Evolutionary conservation across 441 rosid species (phyloP).

Genomic region (Euphorbia celastroides): DNA sequence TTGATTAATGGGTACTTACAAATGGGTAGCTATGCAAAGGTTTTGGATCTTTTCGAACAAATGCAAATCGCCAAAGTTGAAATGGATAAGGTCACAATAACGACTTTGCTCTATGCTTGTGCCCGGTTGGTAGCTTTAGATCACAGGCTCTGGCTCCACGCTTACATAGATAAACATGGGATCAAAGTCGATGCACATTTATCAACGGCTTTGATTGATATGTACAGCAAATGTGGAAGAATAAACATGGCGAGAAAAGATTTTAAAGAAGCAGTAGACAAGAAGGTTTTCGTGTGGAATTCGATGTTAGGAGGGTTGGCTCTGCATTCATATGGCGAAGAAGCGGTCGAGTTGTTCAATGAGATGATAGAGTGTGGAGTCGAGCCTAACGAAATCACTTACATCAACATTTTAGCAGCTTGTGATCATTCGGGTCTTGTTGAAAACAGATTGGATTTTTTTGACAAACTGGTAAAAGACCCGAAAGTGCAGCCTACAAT

Average conservation of each 20-base stretch:
- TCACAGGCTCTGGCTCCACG: slow-evolving; percentile 25
- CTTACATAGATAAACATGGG: slow-evolving; percentile 11
- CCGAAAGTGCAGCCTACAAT: slow-evolving; percentile 34
- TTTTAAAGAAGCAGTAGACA: slow-evolving; percentile 16
- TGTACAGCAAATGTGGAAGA: slow-evolving; percentile 26
- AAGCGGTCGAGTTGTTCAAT: slow-evolving; percentile 40
- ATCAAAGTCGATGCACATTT: slow-evolving; percentile 20
- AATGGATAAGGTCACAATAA: slow-evolving; percentile 18
- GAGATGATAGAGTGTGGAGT: slow-evolving; percentile 48
- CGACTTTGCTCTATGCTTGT: slow-evolving; percentile 25
- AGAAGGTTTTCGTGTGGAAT: slow-evolving; percentile 24
- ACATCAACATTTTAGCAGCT: slow-evolving; percentile 51
- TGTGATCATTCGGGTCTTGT: slow-evolving; percentile 71
- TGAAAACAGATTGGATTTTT: slow-evolving; percentile 38
- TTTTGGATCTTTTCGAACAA: slow-evolving; percentile 22
- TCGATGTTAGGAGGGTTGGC: slow-evolving; percentile 26
- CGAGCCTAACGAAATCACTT: slow-evolving; percentile 59
- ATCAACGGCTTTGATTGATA: slow-evolving; percentile 25
- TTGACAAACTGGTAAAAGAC: slow-evolving; percentile 43
- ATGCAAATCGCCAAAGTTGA: slow-evolving; percentile 20
- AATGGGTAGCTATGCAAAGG: slow-evolving; percentile 18
- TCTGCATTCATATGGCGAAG: slow-evolving; percentile 24
- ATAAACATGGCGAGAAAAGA: slow-evolving; percentile 23
- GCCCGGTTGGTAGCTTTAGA: slow-evolving; percentile 23
- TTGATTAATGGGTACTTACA: slow-evolving; percentile 21